Evolutionary conservation across 257 asterid species (phyloP), one percentile per base, ranked within the genome.

Genomic region (Rauvolfia tetraphylla): DNA sequence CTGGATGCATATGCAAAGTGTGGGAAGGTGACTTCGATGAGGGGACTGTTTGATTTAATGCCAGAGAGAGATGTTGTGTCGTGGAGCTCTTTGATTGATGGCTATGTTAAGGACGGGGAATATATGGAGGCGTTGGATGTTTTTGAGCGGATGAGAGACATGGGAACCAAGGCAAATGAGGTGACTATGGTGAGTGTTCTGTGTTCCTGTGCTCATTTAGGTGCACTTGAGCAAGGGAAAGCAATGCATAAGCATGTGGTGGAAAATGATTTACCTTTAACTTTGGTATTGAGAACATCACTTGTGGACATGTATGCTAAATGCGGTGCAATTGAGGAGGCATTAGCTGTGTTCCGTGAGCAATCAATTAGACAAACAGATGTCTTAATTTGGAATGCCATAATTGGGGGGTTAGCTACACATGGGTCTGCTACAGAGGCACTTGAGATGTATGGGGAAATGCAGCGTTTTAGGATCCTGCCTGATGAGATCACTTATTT

Each of bases 321-420:
- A 75, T 88, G 97, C 68, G 97, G 96, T 5, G 88, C 90, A 0
- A 84, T 91, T 20, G 83, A 85, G 42, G 89, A 88, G 71, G 93
- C 96, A 0, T 57, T 91, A 77, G 62, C 38, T 44, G 83, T 90
- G 36, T 91, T 91, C 61, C 89, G 78, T 22, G 86, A 74, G 56
- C 85, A 23, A 68, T 42, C 81, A 5, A 27, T 23, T 56, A 59
- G 80, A 39, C 78, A 81, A 70, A 86, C 86, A 0, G 92, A 91
- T 75, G 88, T 85, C 33, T 72, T 91, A 15, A 66, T 90, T 39
- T 91, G 97, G 96, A 91, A 90, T 18, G 71, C 96, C 2, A 74
- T 91, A 84, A 90, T 91, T n/a, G 91, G 96, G 39, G 97, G 97
- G 81, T 87, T 90, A 38, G 97, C 97, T 17, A 72, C 89, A 22